Percentiles rank a stretch among this genome's conserved stretches.
phyloP scores from a whole-genome alignment of 441 rosid genomes.

The Brassica balearica region DNA sequence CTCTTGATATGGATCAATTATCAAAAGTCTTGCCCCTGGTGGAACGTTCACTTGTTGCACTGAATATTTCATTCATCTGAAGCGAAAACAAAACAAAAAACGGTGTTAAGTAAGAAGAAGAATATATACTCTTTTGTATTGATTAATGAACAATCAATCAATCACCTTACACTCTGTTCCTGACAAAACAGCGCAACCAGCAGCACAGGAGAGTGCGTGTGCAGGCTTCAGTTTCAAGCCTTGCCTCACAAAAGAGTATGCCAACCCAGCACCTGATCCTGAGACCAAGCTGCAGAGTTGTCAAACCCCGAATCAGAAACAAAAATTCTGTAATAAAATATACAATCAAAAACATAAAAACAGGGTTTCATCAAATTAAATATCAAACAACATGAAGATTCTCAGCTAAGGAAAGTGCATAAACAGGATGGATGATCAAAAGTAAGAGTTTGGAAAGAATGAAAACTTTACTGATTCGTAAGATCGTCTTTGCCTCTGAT shows the following conservation, averaged over 20 bases:
- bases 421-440: no score
- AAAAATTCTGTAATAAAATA: no score
- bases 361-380: background rate
- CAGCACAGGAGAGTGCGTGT: background rate
- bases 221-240: background rate
- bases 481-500: background rate
- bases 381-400: background rate
- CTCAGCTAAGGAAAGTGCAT: no score
- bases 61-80: background rate
- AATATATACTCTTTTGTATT: background rate
- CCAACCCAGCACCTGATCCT: background rate
- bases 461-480: background rate
- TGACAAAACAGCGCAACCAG: background rate
- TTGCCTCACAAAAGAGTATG: background rate
- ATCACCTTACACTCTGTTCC: background rate
- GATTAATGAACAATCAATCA: background rate
- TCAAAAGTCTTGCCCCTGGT: background rate
- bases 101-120: background rate
- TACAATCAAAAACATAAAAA: no score
- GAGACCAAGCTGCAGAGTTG: background rate
- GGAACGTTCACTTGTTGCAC: background rate
- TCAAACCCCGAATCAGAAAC: no score
- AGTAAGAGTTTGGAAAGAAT: no score
- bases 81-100: background rate
- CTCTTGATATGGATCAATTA: background rate